Evolutionary conservation across 306 rosid species (phyloP), one percentile per base, ranked within the genome.

Genomic region (Malus orientalis): DNA sequence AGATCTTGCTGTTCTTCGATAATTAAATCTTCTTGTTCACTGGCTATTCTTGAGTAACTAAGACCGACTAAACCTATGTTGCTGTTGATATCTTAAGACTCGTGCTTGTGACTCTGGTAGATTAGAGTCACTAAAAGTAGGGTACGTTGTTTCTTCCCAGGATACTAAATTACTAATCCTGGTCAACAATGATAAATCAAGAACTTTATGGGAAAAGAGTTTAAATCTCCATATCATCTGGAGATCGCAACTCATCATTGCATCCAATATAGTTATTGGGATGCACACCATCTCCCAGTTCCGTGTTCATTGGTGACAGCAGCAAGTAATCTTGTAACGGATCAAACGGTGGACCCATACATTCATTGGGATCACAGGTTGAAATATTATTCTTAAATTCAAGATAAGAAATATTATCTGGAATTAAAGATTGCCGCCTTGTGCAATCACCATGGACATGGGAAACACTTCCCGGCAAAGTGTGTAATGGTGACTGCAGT

Each of bases 231-330:
- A 33, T 11, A 14, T 36, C 20, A 15, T 51, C 55, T 32, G n/a
- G 68, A 55, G 33, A 5, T 4, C 42, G 69, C 29, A 4, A 11
- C 73, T 11, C 36, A 30, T 6, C 27, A 40, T 6, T 38, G 42
- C 20, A n/a, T 19, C 61, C 86, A 80, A 80, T 9, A 75, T 4
- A 53, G 67, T 75, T 67, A 79, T 45, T 32, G 65, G 29, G 12
- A 22, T 3, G 70, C n/a, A 38, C 18, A 62, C 59, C 27, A 19
- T 20, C 10, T 2, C 22, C 70, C 49, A 36, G 15, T 9, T 66
- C 49, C 22, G 27, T 9, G 49, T 20, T 33, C 70, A 20, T 36
- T 66, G 70, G 51, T 66, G 70, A 36, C 70, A 20, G 6, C 49
- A 27, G 67, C 11, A 18, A 1, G 11, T 4, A 38, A 11, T 51